Conservation (phyloP, 345 rosid genomes). For the Aquilaria malaccensis region DNA sequence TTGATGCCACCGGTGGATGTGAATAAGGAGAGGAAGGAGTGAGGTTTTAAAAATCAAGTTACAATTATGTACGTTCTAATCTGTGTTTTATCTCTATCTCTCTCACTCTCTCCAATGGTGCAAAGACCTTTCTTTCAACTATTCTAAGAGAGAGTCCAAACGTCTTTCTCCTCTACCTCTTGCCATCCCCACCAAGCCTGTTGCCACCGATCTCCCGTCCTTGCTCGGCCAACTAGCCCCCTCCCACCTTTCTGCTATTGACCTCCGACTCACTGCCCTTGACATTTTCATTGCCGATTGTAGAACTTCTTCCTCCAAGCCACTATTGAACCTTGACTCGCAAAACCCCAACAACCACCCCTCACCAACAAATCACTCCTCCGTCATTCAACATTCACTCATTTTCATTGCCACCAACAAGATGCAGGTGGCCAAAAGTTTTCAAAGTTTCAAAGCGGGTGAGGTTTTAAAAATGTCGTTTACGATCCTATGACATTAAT, state of each 20-base stretch:
- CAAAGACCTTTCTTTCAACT: slow-evolving; percentile 87
- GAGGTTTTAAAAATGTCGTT: no score
- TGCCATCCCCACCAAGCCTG: slow-evolving; percentile 19
- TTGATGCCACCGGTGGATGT: no score
- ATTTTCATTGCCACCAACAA: slow-evolving; percentile 88
- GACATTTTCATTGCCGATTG: slow-evolving; percentile 89
- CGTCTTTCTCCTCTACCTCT: slow-evolving; percentile 23
- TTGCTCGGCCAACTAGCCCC: slow-evolving; percentile 69
- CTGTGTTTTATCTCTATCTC: neutral
- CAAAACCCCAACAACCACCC: slow-evolving; percentile 9
- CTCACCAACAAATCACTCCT: slow-evolving; percentile 34
- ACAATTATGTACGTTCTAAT: no score
- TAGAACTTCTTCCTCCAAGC: slow-evolving; percentile 77
- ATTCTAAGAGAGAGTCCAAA: slow-evolving; percentile 74
- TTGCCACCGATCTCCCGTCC: slow-evolving; percentile 48
- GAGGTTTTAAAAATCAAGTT: no score
- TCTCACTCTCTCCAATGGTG: slow-evolving; percentile 48
- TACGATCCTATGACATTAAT: no score
- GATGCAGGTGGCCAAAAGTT: slow-evolving; percentile 64
- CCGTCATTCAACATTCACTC: slow-evolving; percentile 71
- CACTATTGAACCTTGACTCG: slow-evolving; percentile 34
- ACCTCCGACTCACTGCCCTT: slow-evolving; percentile 76
- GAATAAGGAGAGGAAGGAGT: no score
- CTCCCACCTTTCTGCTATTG: slow-evolving; percentile 59
- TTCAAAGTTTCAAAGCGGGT: no score